These are phyloP conservation scores for Raphidocelis subcapitata DNA, from an alignment of 139 green algal species.

Conservation along the genomic window DNA sequence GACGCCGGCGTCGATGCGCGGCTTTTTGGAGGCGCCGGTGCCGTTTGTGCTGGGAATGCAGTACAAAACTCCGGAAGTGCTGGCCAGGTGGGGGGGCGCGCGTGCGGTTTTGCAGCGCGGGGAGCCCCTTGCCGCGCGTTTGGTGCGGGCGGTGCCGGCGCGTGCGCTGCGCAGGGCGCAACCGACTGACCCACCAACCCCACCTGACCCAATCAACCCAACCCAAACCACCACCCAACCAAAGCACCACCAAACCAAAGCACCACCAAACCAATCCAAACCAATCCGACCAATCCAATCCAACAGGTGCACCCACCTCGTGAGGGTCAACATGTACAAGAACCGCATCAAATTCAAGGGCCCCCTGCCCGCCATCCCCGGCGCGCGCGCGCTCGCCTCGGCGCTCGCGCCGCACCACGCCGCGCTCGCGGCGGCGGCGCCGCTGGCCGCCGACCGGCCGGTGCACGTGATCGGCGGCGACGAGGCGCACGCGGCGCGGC, in stretches of 20 bases:
- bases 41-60: conserved; percentile 85
- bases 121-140: no score
- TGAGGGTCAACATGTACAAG: conserved; percentile 91
- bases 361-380: conserved; percentile 45
- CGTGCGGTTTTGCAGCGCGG: not conserved
- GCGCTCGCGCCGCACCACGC: conserved; percentile 60
- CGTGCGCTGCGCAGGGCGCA: no score
- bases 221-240: no score
- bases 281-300: not conserved
- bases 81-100: conserved; percentile 31
- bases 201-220: no score
- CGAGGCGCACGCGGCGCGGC: conserved; percentile 32
- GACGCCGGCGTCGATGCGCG: conserved; percentile 59
- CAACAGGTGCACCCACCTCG: conserved; percentile 39
- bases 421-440: conserved; percentile 35
- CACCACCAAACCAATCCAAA: no score
- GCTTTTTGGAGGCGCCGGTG: conserved; percentile 74
- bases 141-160: no score
- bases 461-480: conserved; percentile 43
- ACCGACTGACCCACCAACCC: no score
- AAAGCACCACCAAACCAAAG: no score
- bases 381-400: conserved; percentile 35
- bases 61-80: conserved; percentile 87
- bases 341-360: conserved; percentile 43
- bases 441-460: conserved; percentile 11